Evolutionary conservation across 805 yeast species (phyloP), one percentile per base, ranked within the genome.

Genomic region (Kurtzmaniella cleridarum): DNA sequence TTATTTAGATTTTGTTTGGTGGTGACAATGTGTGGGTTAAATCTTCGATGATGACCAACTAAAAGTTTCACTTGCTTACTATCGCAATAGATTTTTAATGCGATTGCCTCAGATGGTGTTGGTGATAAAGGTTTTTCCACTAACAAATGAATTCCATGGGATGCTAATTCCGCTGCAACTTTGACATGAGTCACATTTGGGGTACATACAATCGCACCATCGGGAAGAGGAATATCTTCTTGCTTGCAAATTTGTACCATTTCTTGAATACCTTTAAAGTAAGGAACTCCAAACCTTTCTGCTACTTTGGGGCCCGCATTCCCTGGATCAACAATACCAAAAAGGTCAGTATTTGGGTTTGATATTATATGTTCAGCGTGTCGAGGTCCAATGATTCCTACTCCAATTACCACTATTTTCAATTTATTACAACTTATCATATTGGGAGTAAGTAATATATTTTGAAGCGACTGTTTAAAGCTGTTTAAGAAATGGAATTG

Each of bases 31-130:
- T 57, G 66, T 3, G 73, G 72, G 41, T 66, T 67, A 43, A 66
- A 67, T 13, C 73, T 47, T 24, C 73, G 53, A 44, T 66, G 73
- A 45, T 66, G 73, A 9, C 72, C 72, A 29, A 67, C 60, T 39
- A 67, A 51, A 10, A 66, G 52, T 35, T 57, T 52, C 12, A 66
- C 65, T 31, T 56, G 46, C 34, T 45, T 41, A 20, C 27, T 27
- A 18, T 45, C 48, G 32, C 63, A 56, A 41, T 45, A 57, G 23
- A 53, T 52, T 30, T 58, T 61, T 27, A 66, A 46, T 5, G 61
- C 56, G 38, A 57, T 47, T 32, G 68, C 65, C 23, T 64, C 71
- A 11, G 41, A 51, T 2, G 66, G 63, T 8, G 50, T 49, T 9
- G 67, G 49, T 14, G 68, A 60, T 37, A 67, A 49, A 3, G 73